Base-by-base conservation (phyloP, 1,139 yeast genomes). In the Yueomyces sp. region DNA sequence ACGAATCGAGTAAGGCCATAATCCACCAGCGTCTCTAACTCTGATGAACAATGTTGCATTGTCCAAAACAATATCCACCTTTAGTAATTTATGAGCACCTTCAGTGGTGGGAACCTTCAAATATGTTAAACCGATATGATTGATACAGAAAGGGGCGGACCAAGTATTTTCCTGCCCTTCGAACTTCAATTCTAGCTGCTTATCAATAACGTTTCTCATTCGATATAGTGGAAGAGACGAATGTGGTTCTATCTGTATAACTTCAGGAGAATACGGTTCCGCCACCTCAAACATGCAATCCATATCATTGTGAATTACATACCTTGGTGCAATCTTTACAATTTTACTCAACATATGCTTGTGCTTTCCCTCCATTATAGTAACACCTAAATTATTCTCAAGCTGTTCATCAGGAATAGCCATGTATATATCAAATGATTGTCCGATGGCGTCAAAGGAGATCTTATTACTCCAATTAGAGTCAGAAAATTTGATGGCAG, bases 1-100 rank as follows among this genome's bases (percentile, higher is more conserved):
- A 46, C 96, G 69, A 40, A 93, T 78, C 0, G 96, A 84, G 59
- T 69, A 91, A 4, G 98, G 99, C 99, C 99, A 93, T 48, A 75
- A 70, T 47, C 78, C 75, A 38, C 76, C 75, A 2, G 95, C 93
- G 56, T 78, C 78, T 42, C 75, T 76, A 38, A 91, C 62, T 50
- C 81, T 81, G 42, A 91, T 71, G 55, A 85, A 89, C 31, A 93
- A 67, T 0, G 96, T 78, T 0, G 95, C 89, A 41, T 78, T 75
- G 51, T 89, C 96, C 25, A 87, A 67, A 36, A 82, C 61, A 33
- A 86, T 75, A 44, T 83, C 89, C 30, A 86, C 73, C 55, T 82
- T 80, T 32, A 87, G 62, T 42, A 93, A 66, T 12, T 75, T 67
- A 51, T 84, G 93, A 1, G 87, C 87, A 27, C 72, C 65, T 35